Percentiles rank a stretch among this genome's conserved stretches.
Conservation (phyloP, 192 early-diverging fungal species). For the Coemansia sp. region DNA sequence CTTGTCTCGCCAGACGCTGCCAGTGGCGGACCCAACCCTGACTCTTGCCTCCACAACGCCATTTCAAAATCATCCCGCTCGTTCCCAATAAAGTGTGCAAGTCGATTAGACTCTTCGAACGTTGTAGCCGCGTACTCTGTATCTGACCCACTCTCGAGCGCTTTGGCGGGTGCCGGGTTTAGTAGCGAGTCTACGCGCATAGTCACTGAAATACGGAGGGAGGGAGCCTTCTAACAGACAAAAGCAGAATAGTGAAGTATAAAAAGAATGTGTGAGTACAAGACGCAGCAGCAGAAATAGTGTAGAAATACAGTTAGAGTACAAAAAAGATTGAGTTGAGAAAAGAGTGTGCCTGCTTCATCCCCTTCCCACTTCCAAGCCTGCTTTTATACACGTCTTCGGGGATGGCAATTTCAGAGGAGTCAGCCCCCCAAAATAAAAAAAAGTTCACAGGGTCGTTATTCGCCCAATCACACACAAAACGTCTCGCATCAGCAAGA, state of each 20-base stretch:
- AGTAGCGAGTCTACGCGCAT: slow-evolving; percentile 21
- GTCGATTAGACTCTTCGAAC: background rate
- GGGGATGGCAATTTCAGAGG: background rate
- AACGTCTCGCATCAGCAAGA: background rate
- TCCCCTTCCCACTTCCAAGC: background rate
- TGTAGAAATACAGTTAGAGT: slow-evolving; percentile 2
- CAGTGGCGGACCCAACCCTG: slow-evolving; percentile 23
- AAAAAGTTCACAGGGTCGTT: background rate
- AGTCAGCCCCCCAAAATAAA: background rate
- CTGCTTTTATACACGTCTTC: background rate
- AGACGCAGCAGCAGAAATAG: background rate
- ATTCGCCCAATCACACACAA: background rate
- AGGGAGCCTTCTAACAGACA: background rate
- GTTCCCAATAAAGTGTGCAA: background rate
- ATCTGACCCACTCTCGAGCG: background rate
- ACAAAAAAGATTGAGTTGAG: background rate
- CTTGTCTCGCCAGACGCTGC: background rate
- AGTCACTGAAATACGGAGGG: background rate
- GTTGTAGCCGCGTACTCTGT: background rate
- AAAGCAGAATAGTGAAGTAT: background rate
- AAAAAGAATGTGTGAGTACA: background rate
- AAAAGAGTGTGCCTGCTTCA: background rate
- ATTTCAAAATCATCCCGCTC: slow-evolving; percentile 15
- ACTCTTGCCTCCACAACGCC: slow-evolving; percentile 34
- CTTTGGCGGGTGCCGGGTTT: slow-evolving; percentile 1